These are phyloP conservation scores for Priceomyces haplophilus DNA, from an alignment of 805 yeast genomes.

Conservation along the genomic window DNA sequence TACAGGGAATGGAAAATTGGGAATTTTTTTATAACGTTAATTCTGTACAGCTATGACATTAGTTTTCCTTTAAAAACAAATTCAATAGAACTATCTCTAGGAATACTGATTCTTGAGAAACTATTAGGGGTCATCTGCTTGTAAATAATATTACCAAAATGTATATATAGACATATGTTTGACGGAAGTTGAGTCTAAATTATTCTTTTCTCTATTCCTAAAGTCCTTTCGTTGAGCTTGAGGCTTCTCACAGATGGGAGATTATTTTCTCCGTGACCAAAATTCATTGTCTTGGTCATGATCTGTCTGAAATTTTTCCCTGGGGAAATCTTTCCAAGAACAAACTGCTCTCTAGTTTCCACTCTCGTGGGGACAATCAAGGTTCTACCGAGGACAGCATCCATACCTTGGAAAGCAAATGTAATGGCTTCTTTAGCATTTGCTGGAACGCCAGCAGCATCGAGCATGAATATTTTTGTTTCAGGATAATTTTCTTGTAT, in stretches of 20 bases:
- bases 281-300: slow-evolving; percentile 13
- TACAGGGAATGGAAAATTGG: background rate
- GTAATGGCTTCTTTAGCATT: slow-evolving; percentile 21
- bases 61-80: no score
- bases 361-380: slow-evolving; percentile 18
- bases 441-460: slow-evolving; percentile 9
- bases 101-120: no score
- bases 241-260: slow-evolving; percentile 5
- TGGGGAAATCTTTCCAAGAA: slow-evolving; percentile 23
- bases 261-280: slow-evolving; percentile 14
- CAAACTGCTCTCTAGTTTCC: slow-evolving; percentile 15
- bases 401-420: slow-evolving; percentile 22
- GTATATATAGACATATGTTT: no score
- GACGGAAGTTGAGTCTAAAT: background rate
- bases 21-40: background rate
- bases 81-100: no score
- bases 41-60: background rate
- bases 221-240: background rate
- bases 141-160: no score
- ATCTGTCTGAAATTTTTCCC: slow-evolving; percentile 19
- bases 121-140: no score
- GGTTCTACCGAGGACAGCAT: slow-evolving; percentile 19
- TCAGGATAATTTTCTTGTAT: slow-evolving; percentile 15
- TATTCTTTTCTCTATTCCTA: slow-evolving; percentile 3
- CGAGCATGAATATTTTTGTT: slow-evolving; percentile 15